A percentile compares a stretch with the other conserved stretches of the same genome.
These are phyloP conservation scores for Beauveria medogensis DNA, from an alignment of 2,329 filamentous ascomycete species.

Conservation along the genomic window DNA sequence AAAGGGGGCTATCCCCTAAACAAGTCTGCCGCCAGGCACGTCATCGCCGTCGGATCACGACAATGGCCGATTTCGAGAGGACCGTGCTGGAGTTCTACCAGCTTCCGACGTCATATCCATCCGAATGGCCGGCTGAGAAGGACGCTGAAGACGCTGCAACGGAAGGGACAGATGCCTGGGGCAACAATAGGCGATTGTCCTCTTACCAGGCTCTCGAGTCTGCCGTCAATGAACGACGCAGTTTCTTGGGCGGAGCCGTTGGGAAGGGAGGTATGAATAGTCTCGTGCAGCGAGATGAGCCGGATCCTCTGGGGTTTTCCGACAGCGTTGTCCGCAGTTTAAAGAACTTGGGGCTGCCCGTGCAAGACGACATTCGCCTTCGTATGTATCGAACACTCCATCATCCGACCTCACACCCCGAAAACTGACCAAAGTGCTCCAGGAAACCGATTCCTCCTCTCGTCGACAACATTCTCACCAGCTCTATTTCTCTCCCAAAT, in stretches of 20 bases:
- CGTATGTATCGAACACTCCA: constrained; percentile 41
- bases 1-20: constrained; percentile 1
- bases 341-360: constrained; percentile 64
- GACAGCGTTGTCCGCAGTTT: constrained; percentile 80
- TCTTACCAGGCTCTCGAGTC: constrained; percentile 79
- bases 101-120: constrained; percentile 67
- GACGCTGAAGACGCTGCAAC: constrained; percentile 60
- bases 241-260: constrained; percentile 59
- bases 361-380: constrained; percentile 76
- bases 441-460: constrained; percentile 90
- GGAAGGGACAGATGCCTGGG: constrained; percentile 41
- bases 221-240: constrained; percentile 58
- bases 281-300: constrained; percentile 81
- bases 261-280: constrained; percentile 61
- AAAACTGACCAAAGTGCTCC: constrained; percentile 1
- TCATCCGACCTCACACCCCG: neutral
- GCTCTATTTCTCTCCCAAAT: constrained; percentile 86
- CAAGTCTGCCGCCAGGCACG: constrained; percentile 3
- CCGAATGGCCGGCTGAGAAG: constrained; percentile 79
- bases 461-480: constrained; percentile 91
- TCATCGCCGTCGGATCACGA: constrained; percentile 14
- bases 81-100: constrained; percentile 85
- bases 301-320: constrained; percentile 80
- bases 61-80: constrained; percentile 64
- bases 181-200: constrained; percentile 57